A percentile compares a stretch with the other conserved stretches of the same genome.
These are phyloP conservation scores for Waltergamsia citrina DNA, from an alignment of 2,329 filamentous ascomycete species.

Conservation along the genomic window DNA sequence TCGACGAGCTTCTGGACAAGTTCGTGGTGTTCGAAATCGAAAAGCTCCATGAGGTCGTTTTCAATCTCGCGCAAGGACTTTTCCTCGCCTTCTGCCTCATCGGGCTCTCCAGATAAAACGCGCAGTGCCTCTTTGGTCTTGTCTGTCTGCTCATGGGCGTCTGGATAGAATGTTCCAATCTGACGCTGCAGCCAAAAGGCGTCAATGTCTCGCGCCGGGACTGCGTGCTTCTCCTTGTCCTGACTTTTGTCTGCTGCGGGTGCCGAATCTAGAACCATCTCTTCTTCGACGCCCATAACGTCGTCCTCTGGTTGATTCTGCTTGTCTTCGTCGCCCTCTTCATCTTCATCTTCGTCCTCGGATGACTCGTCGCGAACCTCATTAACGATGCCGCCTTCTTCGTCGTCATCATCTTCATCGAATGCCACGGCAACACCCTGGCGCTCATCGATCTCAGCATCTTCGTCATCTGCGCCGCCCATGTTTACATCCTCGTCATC, in stretches of 20 bases:
- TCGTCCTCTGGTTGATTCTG: slow-evolving; percentile 41
- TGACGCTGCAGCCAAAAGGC: slow-evolving; percentile 95
- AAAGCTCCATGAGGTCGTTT: slow-evolving; percentile 96
- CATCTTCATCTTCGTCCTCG: slow-evolving; percentile 64
- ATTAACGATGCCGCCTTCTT: slow-evolving; percentile 65
- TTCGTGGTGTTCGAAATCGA: slow-evolving; percentile 94
- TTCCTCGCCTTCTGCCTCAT: slow-evolving; percentile 65
- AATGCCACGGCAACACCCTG: slow-evolving; percentile 98
- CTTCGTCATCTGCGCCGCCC: slow-evolving; percentile 51
- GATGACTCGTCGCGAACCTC: slow-evolving; percentile 85
- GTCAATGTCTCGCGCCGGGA: slow-evolving; percentile 85
- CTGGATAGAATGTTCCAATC: slow-evolving; percentile 78
- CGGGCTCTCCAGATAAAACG: slow-evolving; percentile 69
- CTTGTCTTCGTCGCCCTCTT: slow-evolving; percentile 50
- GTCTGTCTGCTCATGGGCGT: slow-evolving; percentile 87
- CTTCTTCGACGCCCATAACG: slow-evolving; percentile 59
- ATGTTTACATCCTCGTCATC: slow-evolving; percentile 83
- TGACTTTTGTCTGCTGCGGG: slow-evolving; percentile 33
- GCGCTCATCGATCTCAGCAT: slow-evolving; percentile 79
- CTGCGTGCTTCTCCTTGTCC: slow-evolving; percentile 46
- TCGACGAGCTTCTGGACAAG: slow-evolving; percentile 83
- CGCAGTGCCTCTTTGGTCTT: slow-evolving; percentile 80
- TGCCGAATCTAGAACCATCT: slow-evolving; percentile 74
- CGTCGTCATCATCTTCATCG: slow-evolving; percentile 83
- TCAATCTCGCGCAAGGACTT: slow-evolving; percentile 87